These are phyloP conservation scores for Scheffersomyces quercinus DNA, from an alignment of 1,139 yeast genomes.

Conservation along the genomic window DNA sequence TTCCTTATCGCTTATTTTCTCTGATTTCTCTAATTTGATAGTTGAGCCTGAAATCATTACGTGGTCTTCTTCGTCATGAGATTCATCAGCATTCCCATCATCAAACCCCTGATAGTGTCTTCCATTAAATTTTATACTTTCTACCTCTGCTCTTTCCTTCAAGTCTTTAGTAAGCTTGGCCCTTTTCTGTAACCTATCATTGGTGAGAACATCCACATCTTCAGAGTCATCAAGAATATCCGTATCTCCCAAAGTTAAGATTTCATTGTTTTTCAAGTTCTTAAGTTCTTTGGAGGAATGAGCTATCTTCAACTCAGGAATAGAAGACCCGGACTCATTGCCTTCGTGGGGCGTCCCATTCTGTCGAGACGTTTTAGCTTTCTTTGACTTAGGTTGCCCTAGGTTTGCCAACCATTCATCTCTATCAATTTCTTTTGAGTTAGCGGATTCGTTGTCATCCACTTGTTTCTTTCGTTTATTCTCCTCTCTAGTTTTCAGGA, in stretches of 20 bases:
- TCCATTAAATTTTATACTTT: conserved; percentile 26
- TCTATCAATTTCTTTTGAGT: conserved; percentile 27
- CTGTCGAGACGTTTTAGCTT: conserved; percentile 4
- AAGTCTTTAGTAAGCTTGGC: conserved; percentile 25
- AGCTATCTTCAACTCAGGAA: conserved; percentile 41
- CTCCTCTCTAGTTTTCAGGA: conserved; percentile 5
- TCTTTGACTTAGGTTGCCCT: conserved; percentile 15
- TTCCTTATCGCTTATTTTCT: conserved; percentile 16
- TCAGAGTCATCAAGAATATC: conserved; percentile 48
- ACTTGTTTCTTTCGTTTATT: conserved; percentile 10
- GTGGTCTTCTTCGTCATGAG: conserved; percentile 14
- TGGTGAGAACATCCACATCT: conserved; percentile 44
- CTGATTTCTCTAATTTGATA: conserved; percentile 5
- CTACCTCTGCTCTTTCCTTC: conserved; percentile 24
- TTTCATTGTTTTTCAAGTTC: conserved; percentile 43
- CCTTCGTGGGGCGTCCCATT: conserved; percentile 5
- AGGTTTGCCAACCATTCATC: conserved; percentile 42
- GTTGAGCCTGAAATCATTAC: conserved; percentile 12
- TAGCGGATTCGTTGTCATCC: conserved; percentile 21
- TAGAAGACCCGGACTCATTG: conserved; percentile 22
- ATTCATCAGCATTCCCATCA: conserved; percentile 18
- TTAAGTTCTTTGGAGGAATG: conserved; percentile 42
- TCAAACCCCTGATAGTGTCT: conserved; percentile 16
- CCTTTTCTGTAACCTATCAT: conserved; percentile 37
- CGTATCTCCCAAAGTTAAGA: conserved; percentile 67